Evolutionary conservation across 2,329 filamentous ascomycete species (phyloP).

Genomic region (Colletotrichum simmondsii): DNA sequence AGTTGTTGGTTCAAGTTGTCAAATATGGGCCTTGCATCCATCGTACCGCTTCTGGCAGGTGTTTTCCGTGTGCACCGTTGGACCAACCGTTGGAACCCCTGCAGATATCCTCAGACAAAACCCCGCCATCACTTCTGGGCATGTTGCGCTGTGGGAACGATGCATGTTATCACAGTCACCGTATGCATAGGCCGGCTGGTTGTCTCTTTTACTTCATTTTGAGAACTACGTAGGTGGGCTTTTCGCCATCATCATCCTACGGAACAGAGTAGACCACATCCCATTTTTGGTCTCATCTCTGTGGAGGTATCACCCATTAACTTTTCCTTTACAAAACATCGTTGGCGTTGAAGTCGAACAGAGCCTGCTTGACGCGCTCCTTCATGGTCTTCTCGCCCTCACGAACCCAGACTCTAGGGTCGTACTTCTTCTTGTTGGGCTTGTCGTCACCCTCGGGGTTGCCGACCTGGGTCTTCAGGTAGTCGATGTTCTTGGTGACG

Average conservation of each 20-base stretch:
- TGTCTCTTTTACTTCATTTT: constrained; percentile 27
- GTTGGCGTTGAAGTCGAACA: constrained; percentile 92
- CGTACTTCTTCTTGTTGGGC: constrained; percentile 96
- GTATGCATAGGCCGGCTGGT: not conserved
- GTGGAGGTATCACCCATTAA: constrained; percentile 34
- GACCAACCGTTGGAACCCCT: not conserved
- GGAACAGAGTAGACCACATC: constrained; percentile 21
- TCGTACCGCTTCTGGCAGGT: not conserved
- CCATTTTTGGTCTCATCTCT: constrained; percentile 15
- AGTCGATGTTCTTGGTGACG: constrained; percentile 94
- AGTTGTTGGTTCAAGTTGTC: not conserved
- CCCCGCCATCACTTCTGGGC: too few species aligned
- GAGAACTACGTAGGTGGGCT: constrained; percentile 27
- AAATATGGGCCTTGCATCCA: not conserved
- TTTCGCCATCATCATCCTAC: constrained; percentile 21
- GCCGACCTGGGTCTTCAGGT: constrained; percentile 83
- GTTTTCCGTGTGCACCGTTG: not conserved
- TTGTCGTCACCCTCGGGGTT: constrained; percentile 97
- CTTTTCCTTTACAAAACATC: constrained; percentile 73
- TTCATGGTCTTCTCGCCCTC: constrained; percentile 98
- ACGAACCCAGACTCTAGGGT: constrained; percentile 93
- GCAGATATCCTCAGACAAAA: not conserved
- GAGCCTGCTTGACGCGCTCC: constrained; percentile 80
- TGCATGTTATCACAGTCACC: not conserved
- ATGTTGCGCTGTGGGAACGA: not conserved